Base-by-base conservation (phyloP, 1,284 basidiomycete genomes). In the Austropuccinia psidii region DNA sequence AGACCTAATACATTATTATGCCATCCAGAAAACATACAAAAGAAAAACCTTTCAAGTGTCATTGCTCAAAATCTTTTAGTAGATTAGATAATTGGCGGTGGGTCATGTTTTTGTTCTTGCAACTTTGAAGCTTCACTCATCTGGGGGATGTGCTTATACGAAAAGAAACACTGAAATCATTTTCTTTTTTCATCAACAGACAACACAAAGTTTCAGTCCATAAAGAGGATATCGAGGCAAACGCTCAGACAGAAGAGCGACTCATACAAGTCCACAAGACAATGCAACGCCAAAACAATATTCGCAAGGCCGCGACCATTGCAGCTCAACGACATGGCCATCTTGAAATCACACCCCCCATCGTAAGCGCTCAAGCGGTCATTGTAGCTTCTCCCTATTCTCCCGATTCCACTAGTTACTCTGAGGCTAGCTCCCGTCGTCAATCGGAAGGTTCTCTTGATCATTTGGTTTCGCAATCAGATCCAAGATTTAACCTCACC, bases 51-150 rank as follows among this genome's bases (percentile, higher is more conserved):
- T 72, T 72, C 68, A 60, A 61, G 43, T 72, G 68, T 24, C 68
- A 72, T 33, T 72, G 68, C 31, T 24, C 41, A 11, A 72, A 72
- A 52, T 27, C 68, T 6, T 72, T 72, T 35, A 72, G 68, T 61
- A 39, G 68, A 11, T 41, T 72, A n/a, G 68, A 72, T 52, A 72
- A 72, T 49, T 72, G 68, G 68, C 60, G 68, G 68, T 72, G 24
- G 8, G 54, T 8, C n/a, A 66, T 5, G 15, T 21, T n/a, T n/a
- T 37, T 21, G 13, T 39, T 39, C 5, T 9, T 41, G n/a, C 9
- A 60, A 41, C n/a, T 24, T 52, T 9, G 11, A 11, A 60, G 29
- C 35, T 39, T 5, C n/a, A n/a, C n/a, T n/a, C n/a, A n/a, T n/a
- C n/a, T n/a, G n/a, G n/a, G n/a, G n/a, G n/a, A n/a, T n/a, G n/a